A percentile compares a stretch with the other conserved stretches of the same genome.
Conservation (phyloP, 2,329 filamentous ascomycete species). For the Verticillium nonalfalfae region DNA sequence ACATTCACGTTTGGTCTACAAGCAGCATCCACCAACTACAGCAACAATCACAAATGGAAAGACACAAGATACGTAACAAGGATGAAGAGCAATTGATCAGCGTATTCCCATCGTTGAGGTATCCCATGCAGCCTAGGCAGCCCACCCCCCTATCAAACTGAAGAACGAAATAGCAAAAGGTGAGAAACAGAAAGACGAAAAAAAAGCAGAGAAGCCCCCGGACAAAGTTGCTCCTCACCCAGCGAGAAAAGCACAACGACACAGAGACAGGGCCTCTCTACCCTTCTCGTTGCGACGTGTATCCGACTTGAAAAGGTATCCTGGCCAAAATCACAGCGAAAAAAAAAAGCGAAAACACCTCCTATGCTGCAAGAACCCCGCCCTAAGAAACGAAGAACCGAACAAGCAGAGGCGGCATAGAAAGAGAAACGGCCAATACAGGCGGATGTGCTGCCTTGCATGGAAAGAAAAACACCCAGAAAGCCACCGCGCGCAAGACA, state of each 20-base stretch:
- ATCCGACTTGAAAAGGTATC: not conserved
- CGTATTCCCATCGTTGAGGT: conserved; percentile 3
- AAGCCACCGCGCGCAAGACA: not conserved
- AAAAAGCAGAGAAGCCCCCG: not conserved
- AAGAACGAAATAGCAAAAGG: conserved; percentile 7
- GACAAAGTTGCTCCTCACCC: not conserved
- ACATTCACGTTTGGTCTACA: too few species aligned
- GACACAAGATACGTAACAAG: not conserved
- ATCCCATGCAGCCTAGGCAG: conserved; percentile 6
- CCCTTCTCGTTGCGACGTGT: conserved; percentile 3
- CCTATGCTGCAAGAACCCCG: conserved; percentile 1
- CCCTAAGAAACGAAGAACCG: conserved; percentile 1
- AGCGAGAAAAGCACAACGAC: not conserved
- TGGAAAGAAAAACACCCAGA: not conserved
- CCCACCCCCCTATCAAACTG: not conserved
- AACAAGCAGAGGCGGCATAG: not conserved
- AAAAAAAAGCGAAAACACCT: conserved; percentile 2
- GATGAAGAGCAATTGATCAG: not conserved
- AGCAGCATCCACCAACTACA: too few species aligned
- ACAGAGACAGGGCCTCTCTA: not conserved
- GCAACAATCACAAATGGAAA: not conserved
- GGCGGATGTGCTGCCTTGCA: not conserved
- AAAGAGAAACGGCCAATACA: not conserved
- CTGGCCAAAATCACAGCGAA: not conserved
- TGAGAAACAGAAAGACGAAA: conserved; percentile 6